A percentile compares a stretch with the other conserved stretches of the same genome.
These are phyloP conservation scores for Starmerella etchellsii DNA, from an alignment of 805 yeast genomes.

Conservation along the genomic window DNA sequence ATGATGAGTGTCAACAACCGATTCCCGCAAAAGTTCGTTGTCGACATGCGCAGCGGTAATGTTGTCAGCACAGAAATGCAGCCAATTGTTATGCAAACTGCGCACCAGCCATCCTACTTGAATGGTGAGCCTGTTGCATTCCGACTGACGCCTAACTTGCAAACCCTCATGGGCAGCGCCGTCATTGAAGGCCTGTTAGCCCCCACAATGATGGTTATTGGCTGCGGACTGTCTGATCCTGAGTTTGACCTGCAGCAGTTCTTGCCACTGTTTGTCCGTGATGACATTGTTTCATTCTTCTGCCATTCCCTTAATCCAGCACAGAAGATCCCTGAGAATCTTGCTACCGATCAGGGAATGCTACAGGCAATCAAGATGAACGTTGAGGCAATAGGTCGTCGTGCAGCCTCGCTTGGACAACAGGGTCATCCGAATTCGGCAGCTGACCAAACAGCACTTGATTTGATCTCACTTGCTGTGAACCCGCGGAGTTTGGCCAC, in stretches of 20 bases:
- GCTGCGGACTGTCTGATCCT: slow-evolving; percentile 79
- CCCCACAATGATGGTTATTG: slow-evolving; percentile 69
- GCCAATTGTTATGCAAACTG: slow-evolving; percentile 40
- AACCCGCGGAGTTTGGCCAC: slow-evolving; percentile 87
- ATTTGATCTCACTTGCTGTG: slow-evolving; percentile 85
- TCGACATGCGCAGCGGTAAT: slow-evolving; percentile 69
- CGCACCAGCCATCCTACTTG: slow-evolving; percentile 71
- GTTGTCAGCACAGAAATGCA: slow-evolving; percentile 94
- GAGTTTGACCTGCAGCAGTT: slow-evolving; percentile 86
- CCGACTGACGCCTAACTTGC: slow-evolving; percentile 91
- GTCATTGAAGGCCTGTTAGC: slow-evolving; percentile 85
- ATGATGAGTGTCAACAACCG: slow-evolving; percentile 89
- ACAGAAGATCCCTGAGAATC: slow-evolving; percentile 46
- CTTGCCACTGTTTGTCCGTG: slow-evolving; percentile 86
- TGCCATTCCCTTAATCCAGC: slow-evolving; percentile 44
- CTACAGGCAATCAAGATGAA: slow-evolving; percentile 79
- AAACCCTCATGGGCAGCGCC: slow-evolving; percentile 85
- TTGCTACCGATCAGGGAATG: slow-evolving; percentile 71
- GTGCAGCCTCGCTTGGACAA: slow-evolving; percentile 67
- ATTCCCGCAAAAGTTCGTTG: slow-evolving; percentile 84
- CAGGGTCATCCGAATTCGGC: slow-evolving; percentile 44
- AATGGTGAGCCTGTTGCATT: slow-evolving; percentile 92
- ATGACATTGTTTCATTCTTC: slow-evolving; percentile 90
- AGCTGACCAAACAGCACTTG: slow-evolving; percentile 80
- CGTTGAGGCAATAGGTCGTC: slow-evolving; percentile 70